Percentiles rank a stretch among this genome's conserved stretches.
phyloP scores from a whole-genome alignment of 345 rosid genomes.

The Alliaria petiolata region DNA sequence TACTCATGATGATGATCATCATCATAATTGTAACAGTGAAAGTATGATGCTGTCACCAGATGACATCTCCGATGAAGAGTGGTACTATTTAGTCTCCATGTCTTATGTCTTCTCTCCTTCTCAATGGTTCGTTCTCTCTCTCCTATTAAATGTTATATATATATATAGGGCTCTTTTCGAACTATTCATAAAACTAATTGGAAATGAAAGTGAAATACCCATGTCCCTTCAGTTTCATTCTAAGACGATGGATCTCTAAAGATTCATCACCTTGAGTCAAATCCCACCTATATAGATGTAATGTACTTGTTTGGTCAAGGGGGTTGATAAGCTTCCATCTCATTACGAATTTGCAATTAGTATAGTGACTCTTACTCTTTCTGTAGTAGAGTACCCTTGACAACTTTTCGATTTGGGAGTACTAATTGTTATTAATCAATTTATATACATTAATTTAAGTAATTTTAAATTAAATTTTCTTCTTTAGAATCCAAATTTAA shows the following conservation, averaged over 20 bases:
- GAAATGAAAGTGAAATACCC: background rate
- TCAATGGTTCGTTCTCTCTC: slow-evolving; percentile 57
- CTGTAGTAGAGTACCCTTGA: background rate
- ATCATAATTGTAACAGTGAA: background rate
- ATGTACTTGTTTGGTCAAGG: background rate
- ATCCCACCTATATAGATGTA: too few relatives aligned
- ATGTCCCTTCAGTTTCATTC: background rate
- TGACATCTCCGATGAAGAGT: slow-evolving; percentile 89
- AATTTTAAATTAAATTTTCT: background rate
- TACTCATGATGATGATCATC: slow-evolving; percentile 24
- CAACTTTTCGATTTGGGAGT: background rate
- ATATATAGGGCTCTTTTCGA: background rate
- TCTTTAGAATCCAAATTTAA: background rate
- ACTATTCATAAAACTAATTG: background rate
- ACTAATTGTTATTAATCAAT: background rate
- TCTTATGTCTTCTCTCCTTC: slow-evolving; percentile 80
- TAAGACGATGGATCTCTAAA: background rate
- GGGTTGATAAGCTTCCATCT: too few relatives aligned
- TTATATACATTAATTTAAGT: background rate
- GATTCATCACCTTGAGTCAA: too few relatives aligned
- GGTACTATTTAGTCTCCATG: slow-evolving; percentile 99
- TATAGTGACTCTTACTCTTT: background rate
- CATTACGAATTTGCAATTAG: background rate
- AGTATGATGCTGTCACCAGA: slow-evolving; percentile 61
- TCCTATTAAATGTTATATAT: background rate